A percentile compares a stretch with the other conserved stretches of the same genome.
Evolutionary conservation across 306 rosid genomes (phyloP).

Genomic region (Calophaca sinica): DNA sequence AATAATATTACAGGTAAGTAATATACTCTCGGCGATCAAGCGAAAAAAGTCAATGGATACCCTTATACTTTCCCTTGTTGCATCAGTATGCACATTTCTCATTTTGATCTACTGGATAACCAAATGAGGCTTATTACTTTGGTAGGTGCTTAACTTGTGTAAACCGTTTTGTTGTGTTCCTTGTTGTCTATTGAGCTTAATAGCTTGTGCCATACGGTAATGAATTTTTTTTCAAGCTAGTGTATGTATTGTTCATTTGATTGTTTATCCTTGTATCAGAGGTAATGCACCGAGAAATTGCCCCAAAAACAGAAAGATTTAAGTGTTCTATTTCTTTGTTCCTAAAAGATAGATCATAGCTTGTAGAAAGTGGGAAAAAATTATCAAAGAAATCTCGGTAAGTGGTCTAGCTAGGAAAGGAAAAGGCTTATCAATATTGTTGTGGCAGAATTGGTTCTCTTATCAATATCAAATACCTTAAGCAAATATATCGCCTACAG

Average conservation of each 20-base stretch:
- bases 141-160: slow-evolving; percentile 28
- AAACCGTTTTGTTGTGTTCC: slow-evolving; percentile 45
- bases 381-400: neutral
- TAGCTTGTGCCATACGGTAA: slow-evolving; percentile 30
- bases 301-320: neutral
- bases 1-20: slow-evolving; percentile 77
- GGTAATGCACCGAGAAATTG: slow-evolving; percentile 29
- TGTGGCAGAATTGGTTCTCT: neutral
- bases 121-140: slow-evolving; percentile 62
- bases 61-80: slow-evolving; percentile 83
- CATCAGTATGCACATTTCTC: slow-evolving; percentile 91
- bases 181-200: slow-evolving; percentile 29
- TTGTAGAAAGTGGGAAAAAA: neutral
- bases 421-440: neutral
- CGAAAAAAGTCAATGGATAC: slow-evolving; percentile 95
- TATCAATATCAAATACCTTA: neutral
- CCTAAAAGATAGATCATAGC: slow-evolving; percentile 8
- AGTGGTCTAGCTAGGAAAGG: slow-evolving; percentile 7
- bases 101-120: slow-evolving; percentile 87
- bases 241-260: slow-evolving; percentile 44
- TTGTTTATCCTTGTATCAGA: slow-evolving; percentile 46
- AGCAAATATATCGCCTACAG: too few species aligned
- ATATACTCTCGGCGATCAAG: slow-evolving; percentile 75
- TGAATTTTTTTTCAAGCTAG: slow-evolving; percentile 38
- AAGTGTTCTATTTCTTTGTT: slow-evolving; percentile 26